phyloP scores from a whole-genome alignment of 495 filamentous ascomycete genomes.

The Bacidia gigantensis region DNA sequence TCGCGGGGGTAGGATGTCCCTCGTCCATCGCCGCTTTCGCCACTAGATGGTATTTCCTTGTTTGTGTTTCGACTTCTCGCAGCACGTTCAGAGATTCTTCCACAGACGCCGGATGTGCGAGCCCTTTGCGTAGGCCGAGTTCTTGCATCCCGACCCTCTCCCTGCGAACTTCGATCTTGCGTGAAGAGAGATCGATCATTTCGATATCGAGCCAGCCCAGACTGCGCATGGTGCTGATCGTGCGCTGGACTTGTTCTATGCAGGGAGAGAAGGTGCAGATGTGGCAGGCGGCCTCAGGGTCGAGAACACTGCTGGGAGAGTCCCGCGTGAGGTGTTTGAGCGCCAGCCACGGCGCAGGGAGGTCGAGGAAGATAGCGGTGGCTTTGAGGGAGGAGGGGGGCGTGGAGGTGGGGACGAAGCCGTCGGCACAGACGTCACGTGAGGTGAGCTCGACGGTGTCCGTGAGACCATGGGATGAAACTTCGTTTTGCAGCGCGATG shows the following conservation, averaged over 20 bases:
- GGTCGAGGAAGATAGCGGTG: conserved; percentile 76
- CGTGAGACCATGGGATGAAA: conserved; percentile 58
- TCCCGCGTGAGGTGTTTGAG: conserved; percentile 67
- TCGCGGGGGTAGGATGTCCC: conserved; percentile 13
- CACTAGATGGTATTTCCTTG: conserved; percentile 39
- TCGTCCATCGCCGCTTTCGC: conserved; percentile 12
- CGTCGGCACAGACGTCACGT: conserved; percentile 80
- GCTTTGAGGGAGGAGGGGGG: conserved; percentile 79
- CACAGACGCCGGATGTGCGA: conserved; percentile 49
- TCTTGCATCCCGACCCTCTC: conserved; percentile 58
- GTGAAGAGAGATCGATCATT: conserved; percentile 75
- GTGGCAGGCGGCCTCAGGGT: conserved; percentile 48
- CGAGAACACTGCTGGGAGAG: conserved; percentile 37
- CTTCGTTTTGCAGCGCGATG: conserved; percentile 56
- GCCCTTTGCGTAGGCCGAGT: conserved; percentile 37
- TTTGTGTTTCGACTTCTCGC: conserved; percentile 54
- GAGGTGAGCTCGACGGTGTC: conserved; percentile 68
- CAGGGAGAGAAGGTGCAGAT: conserved; percentile 94
- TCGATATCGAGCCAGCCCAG: conserved; percentile 81
- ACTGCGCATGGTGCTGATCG: conserved; percentile 61
- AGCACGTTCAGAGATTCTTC: conserved; percentile 62
- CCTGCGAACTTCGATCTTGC: conserved; percentile 64
- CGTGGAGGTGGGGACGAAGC: conserved; percentile 41
- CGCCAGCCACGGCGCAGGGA: conserved; percentile 87
- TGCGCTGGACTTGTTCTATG: conserved; percentile 84